phyloP scores from a whole-genome alignment of 2,329 filamentous ascomycete species.

The Xylariaceae sp. region DNA sequence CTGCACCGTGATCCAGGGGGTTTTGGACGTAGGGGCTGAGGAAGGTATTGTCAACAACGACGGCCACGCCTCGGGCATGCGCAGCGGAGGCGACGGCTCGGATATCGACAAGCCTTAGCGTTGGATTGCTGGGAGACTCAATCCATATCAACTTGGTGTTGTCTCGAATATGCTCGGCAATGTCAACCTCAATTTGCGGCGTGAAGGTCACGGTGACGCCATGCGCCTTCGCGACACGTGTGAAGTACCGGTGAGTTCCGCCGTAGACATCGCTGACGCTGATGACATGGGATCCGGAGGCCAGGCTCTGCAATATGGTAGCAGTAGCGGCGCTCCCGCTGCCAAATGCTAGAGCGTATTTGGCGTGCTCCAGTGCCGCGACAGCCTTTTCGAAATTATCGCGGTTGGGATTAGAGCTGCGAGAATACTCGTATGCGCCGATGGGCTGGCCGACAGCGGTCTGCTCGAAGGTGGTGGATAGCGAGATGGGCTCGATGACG shows the following conservation, averaged over 20 bases:
- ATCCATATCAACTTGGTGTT: slow-evolving; percentile 97
- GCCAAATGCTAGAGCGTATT: slow-evolving; percentile 88
- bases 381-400: slow-evolving; percentile 91
- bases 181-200: slow-evolving; percentile 84
- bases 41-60: slow-evolving; percentile 99
- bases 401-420: slow-evolving; percentile 91
- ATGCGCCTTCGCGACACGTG: slow-evolving; percentile 91
- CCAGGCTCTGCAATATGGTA: slow-evolving; percentile 86
- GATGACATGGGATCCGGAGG: slow-evolving; percentile 86
- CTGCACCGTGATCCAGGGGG: slow-evolving; percentile 88
- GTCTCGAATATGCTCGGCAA: slow-evolving; percentile 76
- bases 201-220: slow-evolving; percentile 94
- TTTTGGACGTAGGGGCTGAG: slow-evolving; percentile 95
- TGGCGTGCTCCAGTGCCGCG: slow-evolving; percentile 86
- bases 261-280: slow-evolving; percentile 98
- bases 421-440: slow-evolving; percentile 87
- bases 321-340: slow-evolving; percentile 94
- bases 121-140: slow-evolving; percentile 92
- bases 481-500: slow-evolving; percentile 92
- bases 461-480: slow-evolving; percentile 97
- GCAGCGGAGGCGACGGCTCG: slow-evolving; percentile 76
- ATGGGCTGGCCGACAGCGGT: slow-evolving; percentile 80
- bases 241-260: slow-evolving; percentile 98
- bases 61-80: slow-evolving; percentile 82
- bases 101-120: slow-evolving; percentile 89